A percentile compares a stretch with the other conserved stretches of the same genome.
Evolutionary conservation across 1,284 basidiomycete species (phyloP).

Genomic region (Hemileia vastatrix): DNA sequence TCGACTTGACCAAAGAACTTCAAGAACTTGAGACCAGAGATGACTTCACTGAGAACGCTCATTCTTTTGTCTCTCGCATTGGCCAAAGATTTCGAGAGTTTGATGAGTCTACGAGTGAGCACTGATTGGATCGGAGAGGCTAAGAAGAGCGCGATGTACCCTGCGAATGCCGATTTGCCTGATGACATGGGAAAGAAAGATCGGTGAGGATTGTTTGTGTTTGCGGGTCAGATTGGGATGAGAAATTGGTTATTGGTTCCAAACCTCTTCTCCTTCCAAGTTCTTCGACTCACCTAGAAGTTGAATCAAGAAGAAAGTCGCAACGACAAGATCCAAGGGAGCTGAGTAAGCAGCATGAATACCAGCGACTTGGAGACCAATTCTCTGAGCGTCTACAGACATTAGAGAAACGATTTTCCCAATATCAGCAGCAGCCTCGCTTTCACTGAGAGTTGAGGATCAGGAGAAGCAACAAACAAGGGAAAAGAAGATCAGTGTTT

Average conservation of each 20-base stretch:
- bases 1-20: slow-evolving; percentile 78
- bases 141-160: slow-evolving; percentile 24
- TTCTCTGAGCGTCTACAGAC: slow-evolving; percentile 24
- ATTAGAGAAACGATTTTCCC: slow-evolving; percentile 30
- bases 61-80: slow-evolving; percentile 76
- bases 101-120: too few species aligned
- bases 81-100: slow-evolving; percentile 61
- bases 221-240: too few species aligned
- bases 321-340: slow-evolving; percentile 21
- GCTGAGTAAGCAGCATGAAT: slow-evolving; percentile 3
- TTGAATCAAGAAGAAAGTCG: slow-evolving; percentile 27
- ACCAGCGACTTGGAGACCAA: slow-evolving; percentile 11
- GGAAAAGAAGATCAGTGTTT: too few species aligned
- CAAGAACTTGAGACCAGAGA: slow-evolving; percentile 77
- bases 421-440: slow-evolving; percentile 25
- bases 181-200: neutral
- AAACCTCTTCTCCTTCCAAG: too few species aligned
- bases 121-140: slow-evolving; percentile 28
- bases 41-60: slow-evolving; percentile 63
- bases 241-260: too few species aligned
- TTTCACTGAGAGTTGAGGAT: neutral
- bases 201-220: neutral
- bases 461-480: too few species aligned
- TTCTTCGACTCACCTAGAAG: slow-evolving; percentile 27
- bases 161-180: slow-evolving; percentile 28